Conservation (phyloP, 441 rosid species). For the Biscutella laevigata region DNA sequence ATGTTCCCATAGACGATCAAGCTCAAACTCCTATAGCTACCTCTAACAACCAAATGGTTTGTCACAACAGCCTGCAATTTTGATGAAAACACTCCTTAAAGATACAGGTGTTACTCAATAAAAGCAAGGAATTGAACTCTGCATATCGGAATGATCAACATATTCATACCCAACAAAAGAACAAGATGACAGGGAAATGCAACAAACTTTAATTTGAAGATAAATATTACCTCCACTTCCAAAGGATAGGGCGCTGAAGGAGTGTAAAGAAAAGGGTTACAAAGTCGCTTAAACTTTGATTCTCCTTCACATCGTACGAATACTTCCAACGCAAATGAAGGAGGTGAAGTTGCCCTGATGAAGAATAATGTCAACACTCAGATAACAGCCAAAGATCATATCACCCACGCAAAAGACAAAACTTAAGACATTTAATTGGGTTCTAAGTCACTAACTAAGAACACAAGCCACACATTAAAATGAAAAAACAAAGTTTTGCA, state of each 20-base stretch:
- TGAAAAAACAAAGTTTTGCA: background rate
- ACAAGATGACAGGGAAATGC: slow-evolving; percentile 6
- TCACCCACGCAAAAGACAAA: too few relatives aligned
- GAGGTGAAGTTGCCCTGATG: slow-evolving; percentile 89
- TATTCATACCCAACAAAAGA: background rate
- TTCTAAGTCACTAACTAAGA: slow-evolving; percentile 5
- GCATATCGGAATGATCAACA: background rate
- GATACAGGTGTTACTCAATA: background rate
- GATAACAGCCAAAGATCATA: slow-evolving; percentile 11
- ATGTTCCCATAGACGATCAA: slow-evolving; percentile 87
- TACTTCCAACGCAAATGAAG: slow-evolving; percentile 96
- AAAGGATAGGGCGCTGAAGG: slow-evolving; percentile 92
- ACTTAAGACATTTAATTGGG: background rate
- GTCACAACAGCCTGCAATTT: slow-evolving; percentile 89
- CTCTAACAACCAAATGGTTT: slow-evolving; percentile 89
- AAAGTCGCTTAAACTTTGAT: slow-evolving; percentile 91
- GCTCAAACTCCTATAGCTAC: slow-evolving; percentile 92
- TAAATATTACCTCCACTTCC: slow-evolving; percentile 75
- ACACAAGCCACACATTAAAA: background rate
- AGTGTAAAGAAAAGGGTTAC: slow-evolving; percentile 90
- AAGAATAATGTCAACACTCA: slow-evolving; percentile 13
- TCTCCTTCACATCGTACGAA: slow-evolving; percentile 92
- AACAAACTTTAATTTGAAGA: background rate
- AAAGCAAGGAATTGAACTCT: slow-evolving; percentile 6
- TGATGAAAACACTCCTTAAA: slow-evolving; percentile 3